phyloP scores from a whole-genome alignment of 2,329 filamentous ascomycete genomes.

The Xylariomycetidae sp. region DNA sequence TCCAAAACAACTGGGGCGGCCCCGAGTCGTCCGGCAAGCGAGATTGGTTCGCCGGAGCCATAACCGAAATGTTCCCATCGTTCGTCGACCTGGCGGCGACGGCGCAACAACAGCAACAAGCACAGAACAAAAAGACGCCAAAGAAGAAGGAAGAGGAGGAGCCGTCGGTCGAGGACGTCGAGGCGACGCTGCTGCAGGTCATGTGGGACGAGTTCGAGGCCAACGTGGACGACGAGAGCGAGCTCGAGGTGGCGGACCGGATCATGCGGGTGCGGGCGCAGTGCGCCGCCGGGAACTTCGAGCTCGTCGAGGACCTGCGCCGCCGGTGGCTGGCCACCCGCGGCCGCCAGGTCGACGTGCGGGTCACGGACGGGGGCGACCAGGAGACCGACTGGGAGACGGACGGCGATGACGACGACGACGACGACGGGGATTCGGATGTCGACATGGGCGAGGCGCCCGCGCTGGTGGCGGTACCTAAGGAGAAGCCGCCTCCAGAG shows the following conservation, averaged over 20 bases:
- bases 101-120: conserved; percentile 11
- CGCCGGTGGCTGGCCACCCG: conserved; percentile 57
- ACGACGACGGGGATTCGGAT: conserved; percentile 50
- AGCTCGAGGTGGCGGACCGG: conserved; percentile 64
- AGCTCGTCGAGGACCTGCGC: conserved; percentile 60
- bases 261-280: conserved; percentile 66
- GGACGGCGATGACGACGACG: conserved; percentile 54
- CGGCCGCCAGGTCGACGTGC: conserved; percentile 49
- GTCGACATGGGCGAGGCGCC: conserved; percentile 69
- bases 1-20: conserved; percentile 84
- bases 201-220: conserved; percentile 97
- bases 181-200: conserved; percentile 79
- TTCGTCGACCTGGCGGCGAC: conserved; percentile 43
- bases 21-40: conserved; percentile 80
- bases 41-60: conserved; percentile 89
- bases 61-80: conserved; percentile 75
- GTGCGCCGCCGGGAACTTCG: conserved; percentile 61
- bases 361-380: conserved; percentile 22
- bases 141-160: conserved; percentile 33
- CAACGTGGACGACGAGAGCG: conserved; percentile 84
- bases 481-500: conserved; percentile 64
- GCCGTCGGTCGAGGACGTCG: conserved; percentile 73
- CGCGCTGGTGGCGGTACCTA: conserved; percentile 49
- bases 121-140: conserved; percentile 5
- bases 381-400: conserved; percentile 50